These are phyloP conservation scores for Pseudozyma sp. DNA, from an alignment of 1,284 basidiomycete species.

Conservation along the genomic window DNA sequence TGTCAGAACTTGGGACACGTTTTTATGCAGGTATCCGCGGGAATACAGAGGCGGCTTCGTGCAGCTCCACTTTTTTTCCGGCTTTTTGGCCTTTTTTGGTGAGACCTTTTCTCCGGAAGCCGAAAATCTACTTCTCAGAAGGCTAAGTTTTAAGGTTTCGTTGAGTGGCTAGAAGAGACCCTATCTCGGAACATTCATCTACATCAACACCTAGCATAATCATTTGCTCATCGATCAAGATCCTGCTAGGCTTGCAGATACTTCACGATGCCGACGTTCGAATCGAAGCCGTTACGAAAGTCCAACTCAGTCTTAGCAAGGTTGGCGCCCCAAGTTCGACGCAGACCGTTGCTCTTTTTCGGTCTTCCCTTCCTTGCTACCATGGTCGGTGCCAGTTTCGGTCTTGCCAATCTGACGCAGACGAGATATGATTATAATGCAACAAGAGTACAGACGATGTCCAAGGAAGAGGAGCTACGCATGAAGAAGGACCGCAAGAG, in stretches of 20 bases:
- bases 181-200: too few species aligned
- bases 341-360: conserved; percentile 74
- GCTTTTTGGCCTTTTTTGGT: too few species aligned
- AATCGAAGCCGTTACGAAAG: conserved; percentile 47
- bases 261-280: conserved; percentile 46
- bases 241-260: too few species aligned
- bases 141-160: too few species aligned
- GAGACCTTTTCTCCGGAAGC: too few species aligned
- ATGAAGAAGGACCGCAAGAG: conserved; percentile 83
- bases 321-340: conserved; percentile 61
- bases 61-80: too few species aligned
- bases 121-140: too few species aligned
- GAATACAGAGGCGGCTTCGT: too few species aligned
- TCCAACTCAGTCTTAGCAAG: conserved; percentile 28
- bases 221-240: too few species aligned
- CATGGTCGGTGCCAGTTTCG: conserved; percentile 89
- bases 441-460: conserved; percentile 80
- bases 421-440: conserved; percentile 90
- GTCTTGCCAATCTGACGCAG: conserved; percentile 84
- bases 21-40: conserved; percentile 7
- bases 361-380: conserved; percentile 87
- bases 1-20: conserved; percentile 6
- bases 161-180: too few species aligned
- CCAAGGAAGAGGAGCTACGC: conserved; percentile 84
- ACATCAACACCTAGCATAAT: too few species aligned